Conservation (phyloP, 2,329 filamentous ascomycete species). For the Dactylellina drechsleri region DNA sequence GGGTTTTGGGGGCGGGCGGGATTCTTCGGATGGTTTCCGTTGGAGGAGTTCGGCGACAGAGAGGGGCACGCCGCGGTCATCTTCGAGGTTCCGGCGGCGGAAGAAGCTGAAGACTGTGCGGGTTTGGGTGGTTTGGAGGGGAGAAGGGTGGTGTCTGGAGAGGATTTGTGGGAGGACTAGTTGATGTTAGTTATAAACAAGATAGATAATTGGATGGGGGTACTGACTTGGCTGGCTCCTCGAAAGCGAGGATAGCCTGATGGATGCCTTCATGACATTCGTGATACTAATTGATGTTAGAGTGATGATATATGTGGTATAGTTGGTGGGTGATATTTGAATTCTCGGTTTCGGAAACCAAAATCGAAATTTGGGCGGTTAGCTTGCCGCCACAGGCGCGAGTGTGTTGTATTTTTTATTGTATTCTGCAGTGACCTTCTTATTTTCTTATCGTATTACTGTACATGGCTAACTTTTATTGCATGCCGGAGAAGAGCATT, state of each 20-base stretch:
- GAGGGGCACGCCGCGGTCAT: constrained; percentile 37
- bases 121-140: constrained; percentile 17
- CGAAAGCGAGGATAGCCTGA: constrained; percentile 47
- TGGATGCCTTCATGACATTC: constrained; percentile 50
- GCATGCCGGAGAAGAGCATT: too few relatives aligned
- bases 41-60: constrained; percentile 63
- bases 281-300: neutral
- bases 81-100: constrained; percentile 43
- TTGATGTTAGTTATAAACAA: neutral
- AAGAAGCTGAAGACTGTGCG: constrained; percentile 46
- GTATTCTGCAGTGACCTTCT: too few relatives aligned
- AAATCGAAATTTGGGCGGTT: neutral
- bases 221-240: constrained; percentile 45
- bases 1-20: constrained; percentile 15
- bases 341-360: neutral
- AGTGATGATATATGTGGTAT: neutral
- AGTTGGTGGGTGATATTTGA: neutral
- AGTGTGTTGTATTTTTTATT: too few relatives aligned
- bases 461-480: too few relatives aligned
- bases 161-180: constrained; percentile 33
- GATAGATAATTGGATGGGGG: neutral
- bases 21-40: constrained; percentile 36
- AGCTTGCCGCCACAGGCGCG: constrained; percentile 24
- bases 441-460: too few relatives aligned
- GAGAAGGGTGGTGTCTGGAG: constrained; percentile 1